Evolutionary conservation across 257 asterid genomes (phyloP).

Genomic region (Thymus mandschuricus): DNA sequence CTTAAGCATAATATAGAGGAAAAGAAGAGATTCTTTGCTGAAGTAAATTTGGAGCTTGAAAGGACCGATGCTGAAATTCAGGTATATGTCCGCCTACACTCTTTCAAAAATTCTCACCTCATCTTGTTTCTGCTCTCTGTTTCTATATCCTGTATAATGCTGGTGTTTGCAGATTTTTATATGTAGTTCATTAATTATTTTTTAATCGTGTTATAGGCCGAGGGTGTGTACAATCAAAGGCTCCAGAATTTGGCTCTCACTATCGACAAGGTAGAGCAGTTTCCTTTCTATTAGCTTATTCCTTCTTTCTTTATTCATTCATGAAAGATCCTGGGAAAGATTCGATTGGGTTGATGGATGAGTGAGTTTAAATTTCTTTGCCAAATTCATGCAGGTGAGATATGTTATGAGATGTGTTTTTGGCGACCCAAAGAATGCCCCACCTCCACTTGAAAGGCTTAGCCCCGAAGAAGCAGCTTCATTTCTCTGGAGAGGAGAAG

Average conservation of each 20-base stretch:
- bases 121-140: constrained; percentile 3
- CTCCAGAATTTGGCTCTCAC: constrained; percentile 99
- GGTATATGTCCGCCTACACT: constrained; percentile 44
- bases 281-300: constrained; percentile 19
- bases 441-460: constrained; percentile 94
- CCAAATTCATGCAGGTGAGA: constrained; percentile 67
- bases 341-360: constrained; percentile 4
- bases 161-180: constrained; percentile 14
- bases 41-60: constrained; percentile 79
- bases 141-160: neutral
- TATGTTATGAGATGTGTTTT: constrained; percentile 95
- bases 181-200: constrained; percentile 19
- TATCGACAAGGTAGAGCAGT: constrained; percentile 74
- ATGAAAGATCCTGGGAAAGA: neutral
- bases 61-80: constrained; percentile 96
- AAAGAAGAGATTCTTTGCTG: constrained; percentile 85
- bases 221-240: constrained; percentile 95
- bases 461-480: constrained; percentile 75
- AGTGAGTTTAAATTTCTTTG: constrained; percentile 13
- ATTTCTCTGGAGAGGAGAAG: constrained; percentile 87
- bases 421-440: constrained; percentile 92
- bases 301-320: constrained; percentile 19
- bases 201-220: constrained; percentile 66
- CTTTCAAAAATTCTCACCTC: neutral
- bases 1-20: constrained; percentile 89